Conservation (phyloP, 2,329 filamentous ascomycete genomes). For the Aspergillus quadrilineatus region DNA sequence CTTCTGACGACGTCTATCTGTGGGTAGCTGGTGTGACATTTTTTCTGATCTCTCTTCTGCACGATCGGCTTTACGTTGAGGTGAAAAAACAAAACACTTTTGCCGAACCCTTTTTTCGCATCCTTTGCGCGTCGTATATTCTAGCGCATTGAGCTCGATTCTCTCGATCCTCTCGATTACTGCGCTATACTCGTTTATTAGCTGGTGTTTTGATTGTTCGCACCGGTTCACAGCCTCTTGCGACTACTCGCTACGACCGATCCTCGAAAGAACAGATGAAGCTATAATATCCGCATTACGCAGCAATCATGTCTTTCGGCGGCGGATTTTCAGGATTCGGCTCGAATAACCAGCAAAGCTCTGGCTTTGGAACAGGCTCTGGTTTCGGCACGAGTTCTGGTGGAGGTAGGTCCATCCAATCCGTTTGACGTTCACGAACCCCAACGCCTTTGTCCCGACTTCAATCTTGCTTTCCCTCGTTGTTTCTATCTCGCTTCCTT, state of each 20-base stretch:
- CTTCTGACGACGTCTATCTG: conserved; percentile 17
- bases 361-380: conserved; percentile 40
- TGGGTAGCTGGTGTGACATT: conserved; percentile 20
- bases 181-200: not conserved
- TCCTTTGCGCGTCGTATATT: conserved; percentile 17
- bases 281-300: conserved; percentile 23
- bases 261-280: conserved; percentile 29
- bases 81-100: conserved; percentile 14
- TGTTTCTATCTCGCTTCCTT: conserved; percentile 3
- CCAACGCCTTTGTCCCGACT: not conserved
- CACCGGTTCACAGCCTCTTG: conserved; percentile 4
- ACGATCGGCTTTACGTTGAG: conserved; percentile 5
- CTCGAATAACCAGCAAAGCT: conserved; percentile 54
- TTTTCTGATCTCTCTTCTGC: not conserved
- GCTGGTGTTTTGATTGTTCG: not conserved
- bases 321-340: conserved; percentile 57
- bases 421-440: conserved; percentile 2
- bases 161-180: not conserved
- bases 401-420: conserved; percentile 38
- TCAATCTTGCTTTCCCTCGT: conserved; percentile 4
- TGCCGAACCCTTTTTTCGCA: conserved; percentile 8
- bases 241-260: conserved; percentile 9
- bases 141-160: conserved; percentile 7
- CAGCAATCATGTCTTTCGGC: conserved; percentile 38
- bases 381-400: conserved; percentile 34